These are phyloP conservation scores for Allantophomopsis cytisporea DNA, from an alignment of 2,329 filamentous ascomycete species.

Conservation along the genomic window DNA sequence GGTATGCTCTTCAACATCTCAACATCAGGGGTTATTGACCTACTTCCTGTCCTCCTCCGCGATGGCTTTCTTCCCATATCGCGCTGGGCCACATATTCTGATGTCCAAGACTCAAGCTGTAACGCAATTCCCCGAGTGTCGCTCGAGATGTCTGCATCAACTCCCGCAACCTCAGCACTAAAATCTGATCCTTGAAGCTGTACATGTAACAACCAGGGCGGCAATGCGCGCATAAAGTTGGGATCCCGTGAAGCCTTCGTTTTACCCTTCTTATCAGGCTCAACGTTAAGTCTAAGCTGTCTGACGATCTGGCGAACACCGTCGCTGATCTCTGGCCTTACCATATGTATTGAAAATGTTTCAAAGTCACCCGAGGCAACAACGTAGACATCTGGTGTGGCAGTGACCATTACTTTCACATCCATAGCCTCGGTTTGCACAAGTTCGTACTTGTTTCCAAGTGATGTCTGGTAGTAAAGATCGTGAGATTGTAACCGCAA, in stretches of 20 bases:
- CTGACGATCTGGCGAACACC: conserved; percentile 84
- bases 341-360: conserved; percentile 79
- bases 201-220: conserved; percentile 72
- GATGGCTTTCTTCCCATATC: conserved; percentile 39
- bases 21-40: conserved; percentile 53
- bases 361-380: conserved; percentile 68
- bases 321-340: conserved; percentile 83
- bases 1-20: conserved; percentile 40
- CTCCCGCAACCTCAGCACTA: conserved; percentile 78
- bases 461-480: conserved; percentile 86
- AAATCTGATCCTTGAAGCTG: conserved; percentile 81
- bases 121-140: conserved; percentile 73
- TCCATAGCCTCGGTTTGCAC: conserved; percentile 82
- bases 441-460: conserved; percentile 72
- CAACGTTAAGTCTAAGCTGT: conserved; percentile 61
- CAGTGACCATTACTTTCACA: conserved; percentile 71
- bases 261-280: conserved; percentile 41
- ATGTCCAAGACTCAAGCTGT: conserved; percentile 76
- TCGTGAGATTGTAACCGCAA: conserved; percentile 76
- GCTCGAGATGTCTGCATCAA: conserved; percentile 72
- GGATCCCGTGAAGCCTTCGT: conserved; percentile 35
- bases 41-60: conserved; percentile 62
- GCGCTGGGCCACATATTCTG: conserved; percentile 78
- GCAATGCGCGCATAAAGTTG: conserved; percentile 67
- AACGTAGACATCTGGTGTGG: conserved; percentile 75